Evolutionary conservation across 257 asterid genomes (phyloP).

Genomic region (Penstemon davidsonii): DNA sequence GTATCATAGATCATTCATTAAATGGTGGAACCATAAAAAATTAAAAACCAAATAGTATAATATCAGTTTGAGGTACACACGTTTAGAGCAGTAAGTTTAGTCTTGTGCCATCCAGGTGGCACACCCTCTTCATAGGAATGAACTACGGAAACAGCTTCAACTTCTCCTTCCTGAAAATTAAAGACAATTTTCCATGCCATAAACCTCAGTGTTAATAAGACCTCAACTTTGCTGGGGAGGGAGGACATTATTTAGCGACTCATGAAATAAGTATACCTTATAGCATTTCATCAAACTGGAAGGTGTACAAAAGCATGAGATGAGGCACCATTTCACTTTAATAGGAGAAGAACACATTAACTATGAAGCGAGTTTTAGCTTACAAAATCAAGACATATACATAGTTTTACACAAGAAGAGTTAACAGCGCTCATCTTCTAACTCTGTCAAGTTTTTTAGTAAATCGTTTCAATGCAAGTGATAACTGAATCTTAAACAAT

Average conservation of each 20-base stretch:
- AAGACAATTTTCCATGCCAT: conserved; percentile 21
- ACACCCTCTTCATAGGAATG: conserved; percentile 90
- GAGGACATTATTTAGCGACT: conserved; percentile 7
- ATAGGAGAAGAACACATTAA: conserved; percentile 3
- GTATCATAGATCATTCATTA: conserved; percentile 11
- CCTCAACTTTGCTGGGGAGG: neutral
- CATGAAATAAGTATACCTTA: neutral
- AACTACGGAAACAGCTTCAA: conserved; percentile 79
- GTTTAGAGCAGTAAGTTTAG: conserved; percentile 86
- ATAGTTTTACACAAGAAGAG: neutral
- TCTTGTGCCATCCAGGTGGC: conserved; percentile 84
- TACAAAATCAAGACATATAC: conserved; percentile 1
- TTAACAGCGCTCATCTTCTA: conserved; percentile 12
- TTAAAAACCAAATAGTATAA: neutral
- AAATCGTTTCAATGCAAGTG: neutral
- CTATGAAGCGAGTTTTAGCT: conserved; percentile 12
- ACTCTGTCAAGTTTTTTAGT: neutral
- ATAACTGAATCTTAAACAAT: conserved; percentile 1
- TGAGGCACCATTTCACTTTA: conserved; percentile 11
- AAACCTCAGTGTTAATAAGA: neutral
- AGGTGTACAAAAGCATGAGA: conserved; percentile 8
- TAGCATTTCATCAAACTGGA: conserved; percentile 1
- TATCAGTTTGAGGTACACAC: conserved; percentile 43
- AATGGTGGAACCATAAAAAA: neutral
- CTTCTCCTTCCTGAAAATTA: conserved; percentile 82